Evolutionary conservation across 805 yeast species (phyloP), one percentile per base, ranked within the genome.

Genomic region (Myxozyma nipponensis): DNA sequence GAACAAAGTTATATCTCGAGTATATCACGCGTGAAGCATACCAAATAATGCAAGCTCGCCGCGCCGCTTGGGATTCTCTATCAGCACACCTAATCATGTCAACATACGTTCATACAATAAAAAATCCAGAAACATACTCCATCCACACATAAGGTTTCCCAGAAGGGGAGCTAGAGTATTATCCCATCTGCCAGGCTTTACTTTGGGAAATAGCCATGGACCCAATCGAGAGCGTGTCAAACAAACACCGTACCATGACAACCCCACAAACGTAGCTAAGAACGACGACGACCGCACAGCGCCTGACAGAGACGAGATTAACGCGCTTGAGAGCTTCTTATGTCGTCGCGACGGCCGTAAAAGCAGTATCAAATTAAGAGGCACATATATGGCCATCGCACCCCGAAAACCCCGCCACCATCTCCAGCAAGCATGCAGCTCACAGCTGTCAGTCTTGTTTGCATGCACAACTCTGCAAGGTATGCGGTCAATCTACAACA

Each of bases 211-310:
- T 18, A 74, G 44, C 19, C 46, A 48, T 2, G 77, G 77, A 1
- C 73, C 65, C 2, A 73, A 44, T 47, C 76, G 56, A 3, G 70
- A 66, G 43, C 79, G 61, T 2, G 69, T 65, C 22, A 75, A 61
- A 58, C 79, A 75, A 13, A 76, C 78, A 6, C 70, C 70, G 54
- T 76, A 76, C 79, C 79, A 75, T 50, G 66, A 66, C 40, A 73
- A 61, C 13, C 67, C 67, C 25, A 75, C 75, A 54, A 68, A 75
- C 1, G 69, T 49, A 3, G 73, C 76, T 45, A 75, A 63, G 60
- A 75, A 75, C 25, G 68, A 61, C 4, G 78, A 71, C 4, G 78
- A 75, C 38, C 78, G 59, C 2, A 65, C 38, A 3, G 77, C 57
- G 37, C 69, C 60, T 18, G 38, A 44, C 1, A 70, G 17, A 1